phyloP scores from a whole-genome alignment of 768 basidiomycete species.

The Suillus ampliporus region DNA sequence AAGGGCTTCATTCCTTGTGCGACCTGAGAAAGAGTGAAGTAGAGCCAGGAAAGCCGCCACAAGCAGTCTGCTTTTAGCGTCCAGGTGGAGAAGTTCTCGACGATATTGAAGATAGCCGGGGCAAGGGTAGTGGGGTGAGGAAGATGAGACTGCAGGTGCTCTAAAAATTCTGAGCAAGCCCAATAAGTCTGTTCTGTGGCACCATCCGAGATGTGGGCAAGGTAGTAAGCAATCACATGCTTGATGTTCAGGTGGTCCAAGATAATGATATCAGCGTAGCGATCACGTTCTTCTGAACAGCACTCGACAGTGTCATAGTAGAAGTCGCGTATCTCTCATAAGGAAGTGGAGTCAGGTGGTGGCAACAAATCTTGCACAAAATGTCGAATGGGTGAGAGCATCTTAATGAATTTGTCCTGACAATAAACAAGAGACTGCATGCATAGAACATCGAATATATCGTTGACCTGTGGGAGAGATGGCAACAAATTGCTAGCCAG shows the following conservation, averaged over 20 bases:
- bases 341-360: background rate
- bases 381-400: background rate
- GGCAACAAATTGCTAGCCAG: background rate
- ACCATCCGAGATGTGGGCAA: background rate
- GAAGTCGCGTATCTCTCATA: background rate
- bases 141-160: background rate
- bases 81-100: background rate
- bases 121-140: background rate
- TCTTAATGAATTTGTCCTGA: background rate
- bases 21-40: background rate
- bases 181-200: background rate
- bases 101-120: background rate
- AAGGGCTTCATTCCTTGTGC: background rate
- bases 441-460: background rate
- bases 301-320: background rate
- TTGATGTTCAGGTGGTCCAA: background rate
- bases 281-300: background rate
- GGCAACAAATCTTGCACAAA: slow-evolving; percentile 1
- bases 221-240: background rate
- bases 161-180: background rate
- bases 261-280: background rate
- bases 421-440: slow-evolving; percentile 1
- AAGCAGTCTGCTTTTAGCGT: background rate
- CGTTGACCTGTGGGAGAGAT: background rate
- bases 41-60: background rate